A percentile compares a stretch with the other conserved stretches of the same genome.
phyloP scores from a whole-genome alignment of 768 basidiomycete genomes.

The Mycena alexandri region DNA sequence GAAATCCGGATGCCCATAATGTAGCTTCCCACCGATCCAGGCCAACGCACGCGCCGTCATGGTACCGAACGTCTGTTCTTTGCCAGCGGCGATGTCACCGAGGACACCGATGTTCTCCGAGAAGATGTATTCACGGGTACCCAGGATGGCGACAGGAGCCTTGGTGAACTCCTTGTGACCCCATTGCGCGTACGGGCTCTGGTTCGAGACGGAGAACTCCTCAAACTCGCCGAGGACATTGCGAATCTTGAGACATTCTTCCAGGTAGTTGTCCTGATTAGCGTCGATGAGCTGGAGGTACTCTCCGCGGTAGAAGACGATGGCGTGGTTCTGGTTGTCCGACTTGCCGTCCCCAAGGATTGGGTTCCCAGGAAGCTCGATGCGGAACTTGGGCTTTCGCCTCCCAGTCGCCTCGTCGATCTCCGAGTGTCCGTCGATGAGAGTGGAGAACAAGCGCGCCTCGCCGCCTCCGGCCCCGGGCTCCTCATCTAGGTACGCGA shows the following conservation, averaged over 20 bases:
- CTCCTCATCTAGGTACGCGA: constrained; percentile 98
- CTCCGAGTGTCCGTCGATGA: constrained; percentile 99
- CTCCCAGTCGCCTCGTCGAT: constrained; percentile 89
- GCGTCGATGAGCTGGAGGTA: constrained; percentile 99
- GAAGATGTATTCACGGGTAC: constrained; percentile 99
- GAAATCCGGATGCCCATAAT: constrained; percentile 99
- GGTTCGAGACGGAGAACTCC: constrained; percentile 89
- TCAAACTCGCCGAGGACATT: constrained; percentile 98
- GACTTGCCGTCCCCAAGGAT: constrained; percentile 99
- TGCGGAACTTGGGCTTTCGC: constrained; percentile 95
- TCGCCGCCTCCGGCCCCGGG: constrained; percentile 90
- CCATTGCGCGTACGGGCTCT: constrained; percentile 97
- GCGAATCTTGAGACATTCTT: constrained; percentile 98
- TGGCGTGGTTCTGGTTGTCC: constrained; percentile 99
- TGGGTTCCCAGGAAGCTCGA: constrained; percentile 98
- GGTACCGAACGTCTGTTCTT: constrained; percentile 99
- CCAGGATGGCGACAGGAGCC: constrained; percentile 95
- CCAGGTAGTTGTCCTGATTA: constrained; percentile 99
- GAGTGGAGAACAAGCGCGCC: constrained; percentile 87
- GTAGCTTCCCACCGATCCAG: constrained; percentile 98
- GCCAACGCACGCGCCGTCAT: constrained; percentile 95
- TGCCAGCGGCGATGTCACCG: constrained; percentile 98
- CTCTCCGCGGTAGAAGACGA: constrained; percentile 98
- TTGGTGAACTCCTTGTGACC: constrained; percentile 93
- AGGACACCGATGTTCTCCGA: constrained; percentile 99